phyloP scores from a whole-genome alignment of 2,329 filamentous ascomycete genomes.

The Epichloe festucae region DNA sequence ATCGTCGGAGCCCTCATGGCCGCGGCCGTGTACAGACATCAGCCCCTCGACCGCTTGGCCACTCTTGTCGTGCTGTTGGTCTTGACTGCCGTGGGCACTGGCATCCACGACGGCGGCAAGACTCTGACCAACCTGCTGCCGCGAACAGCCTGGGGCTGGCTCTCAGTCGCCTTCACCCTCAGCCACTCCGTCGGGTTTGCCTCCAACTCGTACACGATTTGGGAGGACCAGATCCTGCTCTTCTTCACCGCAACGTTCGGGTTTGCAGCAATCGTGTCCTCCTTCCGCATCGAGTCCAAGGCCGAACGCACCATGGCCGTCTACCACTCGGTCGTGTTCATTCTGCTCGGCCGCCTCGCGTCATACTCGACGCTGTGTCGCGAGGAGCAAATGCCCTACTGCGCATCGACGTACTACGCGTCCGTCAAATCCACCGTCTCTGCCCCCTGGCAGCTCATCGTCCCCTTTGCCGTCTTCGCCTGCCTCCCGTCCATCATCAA shows the following conservation, averaged over 20 bases:
- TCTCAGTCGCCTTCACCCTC: conserved; percentile 68
- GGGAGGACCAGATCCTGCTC: conserved; percentile 89
- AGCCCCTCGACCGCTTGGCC: conserved; percentile 22
- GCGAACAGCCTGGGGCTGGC: conserved; percentile 75
- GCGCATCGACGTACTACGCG: conserved; percentile 88
- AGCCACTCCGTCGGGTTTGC: conserved; percentile 88
- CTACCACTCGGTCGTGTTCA: conserved; percentile 76
- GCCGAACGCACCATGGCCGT: conserved; percentile 62
- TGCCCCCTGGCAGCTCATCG: conserved; percentile 72
- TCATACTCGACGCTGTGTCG: conserved; percentile 87
- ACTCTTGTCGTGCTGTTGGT: conserved; percentile 25
- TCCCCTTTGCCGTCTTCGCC: conserved; percentile 64
- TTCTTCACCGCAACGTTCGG: conserved; percentile 89
- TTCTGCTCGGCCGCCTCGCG: conserved; percentile 63
- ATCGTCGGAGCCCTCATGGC: conserved; percentile 16
- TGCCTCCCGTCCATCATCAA: conserved; percentile 63
- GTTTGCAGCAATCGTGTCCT: conserved; percentile 57
- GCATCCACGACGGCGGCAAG: conserved; percentile 30
- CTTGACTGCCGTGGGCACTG: conserved; percentile 29
- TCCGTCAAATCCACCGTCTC: conserved; percentile 87
- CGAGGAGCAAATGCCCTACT: conserved; percentile 97
- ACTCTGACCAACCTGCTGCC: conserved; percentile 46
- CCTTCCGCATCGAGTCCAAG: conserved; percentile 55
- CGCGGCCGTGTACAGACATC: conserved; percentile 19
- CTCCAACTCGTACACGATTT: conserved; percentile 96